Conservation (phyloP, 306 rosid genomes). For the Acacia melanoxylon region DNA sequence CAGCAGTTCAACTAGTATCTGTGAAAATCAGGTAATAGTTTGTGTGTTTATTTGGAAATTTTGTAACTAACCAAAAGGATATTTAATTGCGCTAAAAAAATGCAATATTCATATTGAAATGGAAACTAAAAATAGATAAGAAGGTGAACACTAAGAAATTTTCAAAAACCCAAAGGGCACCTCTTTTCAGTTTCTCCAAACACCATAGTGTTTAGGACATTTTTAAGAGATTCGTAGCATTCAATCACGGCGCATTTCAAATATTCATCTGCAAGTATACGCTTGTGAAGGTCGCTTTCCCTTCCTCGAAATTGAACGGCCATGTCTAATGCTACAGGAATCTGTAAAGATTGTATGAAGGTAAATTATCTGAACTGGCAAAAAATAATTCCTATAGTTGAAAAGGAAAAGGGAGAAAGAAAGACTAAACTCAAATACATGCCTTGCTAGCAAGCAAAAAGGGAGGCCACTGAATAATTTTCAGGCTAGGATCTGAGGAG, state of each 20-base stretch:
- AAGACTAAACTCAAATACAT: conserved; percentile 22
- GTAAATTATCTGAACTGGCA: conserved; percentile 36
- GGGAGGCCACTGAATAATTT: conserved; percentile 97
- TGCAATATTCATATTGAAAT: background rate
- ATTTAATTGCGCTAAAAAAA: background rate
- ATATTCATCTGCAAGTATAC: conserved; percentile 89
- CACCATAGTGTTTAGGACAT: conserved; percentile 61
- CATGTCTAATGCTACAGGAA: conserved; percentile 93
- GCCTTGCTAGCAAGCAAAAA: conserved; percentile 99
- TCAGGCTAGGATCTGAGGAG: conserved; percentile 85
- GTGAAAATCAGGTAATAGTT: background rate
- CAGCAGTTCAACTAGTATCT: background rate
- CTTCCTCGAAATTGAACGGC: conserved; percentile 84
- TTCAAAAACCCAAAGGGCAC: conserved; percentile 39
- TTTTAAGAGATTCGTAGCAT: conserved; percentile 83
- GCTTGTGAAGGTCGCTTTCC: conserved; percentile 94
- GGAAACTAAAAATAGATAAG: conserved; percentile 11
- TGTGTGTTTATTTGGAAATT: background rate
- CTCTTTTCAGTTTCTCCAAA: conserved; percentile 91
- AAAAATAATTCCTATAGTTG: conserved; percentile 2
- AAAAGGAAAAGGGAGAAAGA: background rate
- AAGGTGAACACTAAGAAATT: background rate
- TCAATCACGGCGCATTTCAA: conserved; percentile 95
- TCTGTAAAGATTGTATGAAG: conserved; percentile 52
- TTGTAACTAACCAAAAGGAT: background rate